Conservation (phyloP, 768 basidiomycete genomes). For the Pleurotus platypus region DNA sequence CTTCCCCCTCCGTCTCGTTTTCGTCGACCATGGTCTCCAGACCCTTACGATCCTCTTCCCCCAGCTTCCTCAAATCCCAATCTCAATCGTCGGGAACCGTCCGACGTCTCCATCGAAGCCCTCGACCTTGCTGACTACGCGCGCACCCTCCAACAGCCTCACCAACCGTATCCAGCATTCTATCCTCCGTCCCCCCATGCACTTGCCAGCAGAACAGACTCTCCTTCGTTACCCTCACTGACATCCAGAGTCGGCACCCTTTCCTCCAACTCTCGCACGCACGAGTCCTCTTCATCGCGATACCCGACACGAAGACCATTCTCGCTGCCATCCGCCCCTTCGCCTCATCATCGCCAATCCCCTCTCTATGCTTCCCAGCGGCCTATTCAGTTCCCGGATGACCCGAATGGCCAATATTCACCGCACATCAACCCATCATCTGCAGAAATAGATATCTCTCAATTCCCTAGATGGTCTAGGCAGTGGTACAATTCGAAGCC, state of each 20-base stretch:
- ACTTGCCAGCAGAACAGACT: conserved; percentile 22
- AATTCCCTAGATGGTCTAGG: conserved; percentile 63
- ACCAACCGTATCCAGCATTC: conserved; percentile 16
- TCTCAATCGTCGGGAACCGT: conserved; percentile 42
- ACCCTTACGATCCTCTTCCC: conserved; percentile 44
- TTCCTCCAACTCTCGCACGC: conserved; percentile 33
- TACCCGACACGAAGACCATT: conserved; percentile 35
- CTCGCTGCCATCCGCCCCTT: conserved; percentile 42
- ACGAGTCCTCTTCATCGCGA: conserved; percentile 24
- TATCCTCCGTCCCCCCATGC: conserved; percentile 18
- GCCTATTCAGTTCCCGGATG: conserved; percentile 16
- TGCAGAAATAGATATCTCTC: conserved; percentile 54
- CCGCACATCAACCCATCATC: conserved; percentile 20
- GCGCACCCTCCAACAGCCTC: conserved; percentile 35
- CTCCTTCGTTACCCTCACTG: conserved; percentile 20
- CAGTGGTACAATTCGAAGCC: conserved; percentile 49
- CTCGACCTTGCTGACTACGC: conserved; percentile 74
- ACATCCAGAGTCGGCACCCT: conserved; percentile 43
- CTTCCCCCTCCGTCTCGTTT: conserved; percentile 51
- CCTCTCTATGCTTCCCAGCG: conserved; percentile 14
- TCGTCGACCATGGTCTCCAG: conserved; percentile 66
- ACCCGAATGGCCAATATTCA: conserved; percentile 14
- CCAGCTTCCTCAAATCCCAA: conserved; percentile 17
- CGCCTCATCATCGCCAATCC: conserved; percentile 20
- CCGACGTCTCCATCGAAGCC: conserved; percentile 66